Base-by-base conservation (phyloP, 257 asterid genomes). In the Cinchona pubescens region DNA sequence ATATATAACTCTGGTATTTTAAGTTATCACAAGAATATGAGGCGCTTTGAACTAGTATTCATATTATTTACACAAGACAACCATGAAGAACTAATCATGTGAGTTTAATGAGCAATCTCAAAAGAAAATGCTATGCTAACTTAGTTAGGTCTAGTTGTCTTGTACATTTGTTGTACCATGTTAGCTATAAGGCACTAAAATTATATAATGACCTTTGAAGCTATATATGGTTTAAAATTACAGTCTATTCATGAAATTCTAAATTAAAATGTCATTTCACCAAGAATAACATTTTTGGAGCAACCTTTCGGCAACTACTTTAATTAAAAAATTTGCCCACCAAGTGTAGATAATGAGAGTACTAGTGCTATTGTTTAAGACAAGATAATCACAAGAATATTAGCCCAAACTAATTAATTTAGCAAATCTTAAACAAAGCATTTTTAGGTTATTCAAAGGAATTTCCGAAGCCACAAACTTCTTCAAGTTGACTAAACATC, bases 311-410 rank as follows among this genome's bases (percentile, higher is more conserved):
- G 81, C 90, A 80, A 60, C 79, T 85, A 78, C 89, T 86, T 87
- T 86, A 37, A 66, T 69, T 27, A 82, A 63, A 69, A 73, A 85
- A 85, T 46, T 80, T 76, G 90, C 81, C 86, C 81, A 76, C 85
- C 82, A 63, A 79, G 78, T 78, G 71, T 48, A 82, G 84, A 86
- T 88, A 81, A 80, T 83, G 85, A 80, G 82, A 85, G 72, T 74
- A 68, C 79, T 72, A 77, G 71, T 76, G 62, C 58, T 51, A 67
- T 86, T 76, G 21, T 84, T 86, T 78, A 85, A 84, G 73, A 23
- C 82, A 82, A 58, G 89, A 89, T 89, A 87, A 83, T 87, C 82
- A 81, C 80, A 79, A 62, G 58, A 71, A 68, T 76, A 75, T n/a
- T n/a, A 60, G 32, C 71, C 63, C 62, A 61, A 77, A 77, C 60